phyloP scores from a whole-genome alignment of 345 rosid genomes.

The Eucalyptus caleyi region DNA sequence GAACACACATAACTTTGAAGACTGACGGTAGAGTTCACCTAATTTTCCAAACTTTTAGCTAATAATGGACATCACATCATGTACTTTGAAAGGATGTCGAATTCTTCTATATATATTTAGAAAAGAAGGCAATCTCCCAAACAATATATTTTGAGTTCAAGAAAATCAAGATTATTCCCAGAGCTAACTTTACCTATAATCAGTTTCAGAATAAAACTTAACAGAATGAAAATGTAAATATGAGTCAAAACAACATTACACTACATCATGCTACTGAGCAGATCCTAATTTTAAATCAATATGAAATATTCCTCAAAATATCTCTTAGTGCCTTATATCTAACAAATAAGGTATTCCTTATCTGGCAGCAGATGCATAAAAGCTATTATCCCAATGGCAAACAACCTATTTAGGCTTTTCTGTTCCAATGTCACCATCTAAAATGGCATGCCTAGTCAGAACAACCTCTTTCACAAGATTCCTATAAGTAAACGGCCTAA shows the following conservation, averaged over 20 bases:
- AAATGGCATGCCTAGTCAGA: slow-evolving; percentile 82
- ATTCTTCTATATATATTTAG: not conserved
- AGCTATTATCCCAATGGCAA: not conserved
- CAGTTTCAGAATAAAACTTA: not conserved
- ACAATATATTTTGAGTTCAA: not conserved
- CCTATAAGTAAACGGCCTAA: slow-evolving; percentile 80
- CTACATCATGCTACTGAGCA: not conserved
- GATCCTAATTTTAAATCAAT: not conserved
- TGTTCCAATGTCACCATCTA: slow-evolving; percentile 75
- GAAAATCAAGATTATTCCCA: not conserved
- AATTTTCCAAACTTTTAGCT: not conserved
- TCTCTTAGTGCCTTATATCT: not conserved
- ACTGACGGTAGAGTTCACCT: not conserved
- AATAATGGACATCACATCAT: not conserved
- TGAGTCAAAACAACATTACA: not conserved
- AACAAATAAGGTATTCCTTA: not conserved
- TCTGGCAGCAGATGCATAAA: not conserved
- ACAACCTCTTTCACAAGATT: slow-evolving; percentile 96
- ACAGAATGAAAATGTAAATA: not conserved
- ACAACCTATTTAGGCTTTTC: not conserved
- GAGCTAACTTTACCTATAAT: not conserved
- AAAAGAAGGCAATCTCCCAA: not conserved
- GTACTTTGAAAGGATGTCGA: not conserved
- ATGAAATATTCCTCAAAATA: not conserved
- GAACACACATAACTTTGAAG: not conserved